A percentile compares a stretch with the other conserved stretches of the same genome.
Conservation (phyloP, 225 moss, liverwort and hornwort species). For the Ulota crispa region DNA sequence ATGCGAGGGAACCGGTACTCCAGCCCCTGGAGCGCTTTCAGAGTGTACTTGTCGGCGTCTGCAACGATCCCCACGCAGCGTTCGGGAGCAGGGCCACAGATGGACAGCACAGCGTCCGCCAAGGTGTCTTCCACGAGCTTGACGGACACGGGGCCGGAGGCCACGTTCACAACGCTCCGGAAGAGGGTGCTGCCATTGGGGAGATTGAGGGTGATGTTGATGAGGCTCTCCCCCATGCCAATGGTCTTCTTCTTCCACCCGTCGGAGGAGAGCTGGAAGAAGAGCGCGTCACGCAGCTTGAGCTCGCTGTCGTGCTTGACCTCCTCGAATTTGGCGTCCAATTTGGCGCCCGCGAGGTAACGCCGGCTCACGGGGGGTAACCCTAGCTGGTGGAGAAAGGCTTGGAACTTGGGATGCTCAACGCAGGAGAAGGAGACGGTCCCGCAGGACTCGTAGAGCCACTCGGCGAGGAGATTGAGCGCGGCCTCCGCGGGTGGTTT, state of each 20-base stretch:
- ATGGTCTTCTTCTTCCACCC: constrained; percentile 82
- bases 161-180: constrained; percentile 80
- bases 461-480: constrained; percentile 76
- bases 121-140: constrained; percentile 83
- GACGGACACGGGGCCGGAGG: constrained; percentile 69
- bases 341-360: constrained; percentile 72
- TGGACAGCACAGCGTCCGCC: constrained; percentile 72
- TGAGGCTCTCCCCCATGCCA: constrained; percentile 72
- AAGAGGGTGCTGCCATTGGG: constrained; percentile 85
- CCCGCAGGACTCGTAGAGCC: constrained; percentile 92
- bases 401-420: constrained; percentile 91
- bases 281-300: constrained; percentile 85
- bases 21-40: constrained; percentile 80
- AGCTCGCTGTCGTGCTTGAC: constrained; percentile 86
- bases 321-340: constrained; percentile 86
- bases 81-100: constrained; percentile 71
- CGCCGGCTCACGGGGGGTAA: constrained; percentile 78
- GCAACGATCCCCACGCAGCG: constrained; percentile 91
- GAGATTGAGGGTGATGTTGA: constrained; percentile 81
- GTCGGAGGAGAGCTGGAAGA: constrained; percentile 86
- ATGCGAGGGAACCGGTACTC: constrained; percentile 85
- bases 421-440: constrained; percentile 87
- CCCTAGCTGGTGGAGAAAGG: constrained; percentile 75
- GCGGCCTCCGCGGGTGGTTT: constrained; percentile 82
- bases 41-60: constrained; percentile 78